Percentiles rank a stretch among this genome's conserved stretches.
phyloP scores from a whole-genome alignment of 1,284 basidiomycete genomes.

The Psilocybe mexicana region DNA sequence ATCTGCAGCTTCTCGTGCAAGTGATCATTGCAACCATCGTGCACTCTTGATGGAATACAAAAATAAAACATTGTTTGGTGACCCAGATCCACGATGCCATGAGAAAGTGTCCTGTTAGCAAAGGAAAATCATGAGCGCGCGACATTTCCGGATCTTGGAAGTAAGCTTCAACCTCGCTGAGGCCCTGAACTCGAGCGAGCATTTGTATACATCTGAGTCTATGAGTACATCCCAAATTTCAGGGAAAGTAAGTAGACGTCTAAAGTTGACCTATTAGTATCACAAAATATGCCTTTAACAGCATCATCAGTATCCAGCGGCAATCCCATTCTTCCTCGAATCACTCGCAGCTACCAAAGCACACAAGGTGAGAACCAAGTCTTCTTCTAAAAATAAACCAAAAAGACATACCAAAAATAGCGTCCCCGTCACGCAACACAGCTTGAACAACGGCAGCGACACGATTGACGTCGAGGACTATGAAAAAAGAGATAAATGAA shows the following conservation, averaged over 20 bases:
- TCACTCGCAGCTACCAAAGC: slow-evolving; percentile 71
- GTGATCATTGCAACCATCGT: too few species aligned
- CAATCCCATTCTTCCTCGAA: slow-evolving; percentile 82
- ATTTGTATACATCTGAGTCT: too few species aligned
- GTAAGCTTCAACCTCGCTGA: too few species aligned
- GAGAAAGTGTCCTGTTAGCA: too few species aligned
- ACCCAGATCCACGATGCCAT: too few species aligned
- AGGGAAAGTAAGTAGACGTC: not conserved
- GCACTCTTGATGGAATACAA: too few species aligned
- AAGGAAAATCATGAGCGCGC: too few species aligned
- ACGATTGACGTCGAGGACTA: slow-evolving; percentile 57
- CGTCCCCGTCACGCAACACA: slow-evolving; percentile 55
- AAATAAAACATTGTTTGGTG: too few species aligned
- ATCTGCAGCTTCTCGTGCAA: too few species aligned
- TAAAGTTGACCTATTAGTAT: not conserved
- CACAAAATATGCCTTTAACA: not conserved
- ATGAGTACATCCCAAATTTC: too few species aligned
- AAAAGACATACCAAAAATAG: slow-evolving; percentile 55
- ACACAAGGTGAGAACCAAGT: slow-evolving; percentile 7
- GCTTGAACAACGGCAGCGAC: slow-evolving; percentile 74
- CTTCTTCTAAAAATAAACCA: slow-evolving; percentile 1
- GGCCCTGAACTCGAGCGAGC: too few species aligned
- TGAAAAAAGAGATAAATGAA: slow-evolving; percentile 3
- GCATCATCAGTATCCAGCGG: slow-evolving; percentile 66
- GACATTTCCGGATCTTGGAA: too few species aligned